These are phyloP conservation scores for Kwoniella sp. DNA, from an alignment of 768 basidiomycete species.

Conservation along the genomic window DNA sequence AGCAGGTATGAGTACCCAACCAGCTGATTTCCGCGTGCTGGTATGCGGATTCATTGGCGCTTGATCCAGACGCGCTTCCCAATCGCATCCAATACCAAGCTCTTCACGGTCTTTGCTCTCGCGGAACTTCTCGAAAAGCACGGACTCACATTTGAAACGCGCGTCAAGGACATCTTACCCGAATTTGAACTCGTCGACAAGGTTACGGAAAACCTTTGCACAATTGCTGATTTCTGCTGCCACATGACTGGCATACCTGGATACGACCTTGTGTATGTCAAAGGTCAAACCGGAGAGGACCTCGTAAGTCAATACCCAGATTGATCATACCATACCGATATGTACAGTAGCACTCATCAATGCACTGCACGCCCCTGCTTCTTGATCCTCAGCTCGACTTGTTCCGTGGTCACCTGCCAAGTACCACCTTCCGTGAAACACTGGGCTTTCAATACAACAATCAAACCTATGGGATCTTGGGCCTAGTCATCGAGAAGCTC, in stretches of 20 bases:
- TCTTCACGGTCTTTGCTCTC: constrained; percentile 4
- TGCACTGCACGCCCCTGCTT: no score
- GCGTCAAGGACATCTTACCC: constrained; percentile 1
- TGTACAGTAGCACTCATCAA: no score
- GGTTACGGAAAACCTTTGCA: not conserved
- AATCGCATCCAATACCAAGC: constrained; percentile 1
- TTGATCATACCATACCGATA: no score
- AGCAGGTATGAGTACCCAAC: no score
- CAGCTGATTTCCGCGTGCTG: no score
- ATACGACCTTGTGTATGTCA: not conserved
- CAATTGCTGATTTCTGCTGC: not conserved
- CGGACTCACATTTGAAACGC: not conserved
- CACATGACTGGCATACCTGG: constrained; percentile 7
- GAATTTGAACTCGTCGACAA: constrained; percentile 5
- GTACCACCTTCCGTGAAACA: not conserved
- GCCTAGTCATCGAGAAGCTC: constrained; percentile 2
- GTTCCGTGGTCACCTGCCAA: not conserved
- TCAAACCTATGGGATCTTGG: not conserved
- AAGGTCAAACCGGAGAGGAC: not conserved
- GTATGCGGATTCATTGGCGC: no score
- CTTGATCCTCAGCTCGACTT: constrained; percentile 3
- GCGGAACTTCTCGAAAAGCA: constrained; percentile 4
- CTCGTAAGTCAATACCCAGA: not conserved
- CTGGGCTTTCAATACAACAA: constrained; percentile 4
- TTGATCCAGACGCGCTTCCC: constrained; percentile 5